These are phyloP conservation scores for Omphalea diandra DNA, from an alignment of 441 rosid genomes.

Conservation along the genomic window DNA sequence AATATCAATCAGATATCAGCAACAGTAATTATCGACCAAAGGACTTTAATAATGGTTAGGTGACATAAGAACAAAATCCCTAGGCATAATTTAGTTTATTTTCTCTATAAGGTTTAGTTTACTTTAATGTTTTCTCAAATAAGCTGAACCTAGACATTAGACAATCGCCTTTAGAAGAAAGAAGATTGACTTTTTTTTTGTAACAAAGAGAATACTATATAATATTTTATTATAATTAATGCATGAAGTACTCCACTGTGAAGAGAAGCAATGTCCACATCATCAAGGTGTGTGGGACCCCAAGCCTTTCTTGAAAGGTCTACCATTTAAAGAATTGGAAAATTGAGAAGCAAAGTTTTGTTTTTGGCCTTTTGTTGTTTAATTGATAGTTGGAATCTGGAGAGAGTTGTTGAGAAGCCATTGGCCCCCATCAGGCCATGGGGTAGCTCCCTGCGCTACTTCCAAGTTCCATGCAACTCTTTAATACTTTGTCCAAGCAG, in stretches of 20 bases:
- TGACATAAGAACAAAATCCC: neutral
- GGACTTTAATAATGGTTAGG: neutral
- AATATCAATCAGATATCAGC: no score
- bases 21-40: no score
- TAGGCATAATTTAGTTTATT: neutral
- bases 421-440: constrained; percentile 6
- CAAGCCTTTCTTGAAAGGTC: constrained; percentile 9
- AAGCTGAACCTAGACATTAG: constrained; percentile 27
- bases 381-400: constrained; percentile 19
- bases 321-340: neutral
- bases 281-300: neutral
- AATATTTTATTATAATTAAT: neutral
- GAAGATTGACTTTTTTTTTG: neutral
- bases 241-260: neutral
- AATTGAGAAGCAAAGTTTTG: constrained; percentile 11
- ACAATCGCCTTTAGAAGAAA: neutral
- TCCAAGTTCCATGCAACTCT: no score
- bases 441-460: constrained; percentile 10
- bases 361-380: neutral
- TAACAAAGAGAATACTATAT: no score
- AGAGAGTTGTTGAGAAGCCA: neutral
- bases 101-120: no score
- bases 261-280: neutral
- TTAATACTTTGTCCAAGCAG: neutral
- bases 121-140: constrained; percentile 9